Conservation (phyloP, 2,329 filamentous ascomycete genomes). For the Endothia cerciana region DNA sequence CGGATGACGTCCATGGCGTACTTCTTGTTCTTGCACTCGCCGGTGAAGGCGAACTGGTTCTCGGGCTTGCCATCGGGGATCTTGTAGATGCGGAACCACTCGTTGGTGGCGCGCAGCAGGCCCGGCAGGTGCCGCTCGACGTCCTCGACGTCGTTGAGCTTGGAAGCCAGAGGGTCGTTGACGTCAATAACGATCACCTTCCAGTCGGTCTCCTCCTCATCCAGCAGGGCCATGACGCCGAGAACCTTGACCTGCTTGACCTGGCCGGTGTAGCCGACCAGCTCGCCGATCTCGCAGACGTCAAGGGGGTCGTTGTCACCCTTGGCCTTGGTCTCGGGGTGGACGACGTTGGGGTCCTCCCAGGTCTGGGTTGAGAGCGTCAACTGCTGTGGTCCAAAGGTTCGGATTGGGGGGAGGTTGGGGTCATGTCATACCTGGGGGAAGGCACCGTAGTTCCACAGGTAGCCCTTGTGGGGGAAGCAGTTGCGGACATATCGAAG, state of each 20-base stretch:
- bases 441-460: slow-evolving; percentile 99
- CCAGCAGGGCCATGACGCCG: slow-evolving; percentile 97
- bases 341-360: slow-evolving; percentile 95
- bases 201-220: slow-evolving; percentile 99
- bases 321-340: slow-evolving; percentile 99
- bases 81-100: slow-evolving; percentile 99
- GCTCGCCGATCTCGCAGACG: slow-evolving; percentile 99
- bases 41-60: slow-evolving; percentile 99
- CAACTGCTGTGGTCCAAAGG: slow-evolving; percentile 1
- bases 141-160: slow-evolving; percentile 98
- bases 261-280: slow-evolving; percentile 93
- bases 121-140: slow-evolving; percentile 98
- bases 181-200: slow-evolving; percentile 99
- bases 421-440: slow-evolving; percentile 70
- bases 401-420: slow-evolving; percentile 11
- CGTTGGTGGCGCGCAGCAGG: slow-evolving; percentile 95
- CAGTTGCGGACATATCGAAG: slow-evolving; percentile 99
- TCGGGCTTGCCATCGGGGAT: slow-evolving; percentile 99
- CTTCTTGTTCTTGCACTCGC: slow-evolving; percentile 99
- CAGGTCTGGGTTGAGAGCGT: slow-evolving; percentile 71
- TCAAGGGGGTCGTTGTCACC: slow-evolving; percentile 99
- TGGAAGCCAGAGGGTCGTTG: slow-evolving; percentile 93
- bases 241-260: slow-evolving; percentile 99
- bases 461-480: slow-evolving; percentile 99
- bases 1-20: slow-evolving; percentile 95